Evolutionary conservation across 106 monocot genomes (phyloP), one percentile per base, ranked within the genome.

Genomic region (Agapanthus africanus): DNA sequence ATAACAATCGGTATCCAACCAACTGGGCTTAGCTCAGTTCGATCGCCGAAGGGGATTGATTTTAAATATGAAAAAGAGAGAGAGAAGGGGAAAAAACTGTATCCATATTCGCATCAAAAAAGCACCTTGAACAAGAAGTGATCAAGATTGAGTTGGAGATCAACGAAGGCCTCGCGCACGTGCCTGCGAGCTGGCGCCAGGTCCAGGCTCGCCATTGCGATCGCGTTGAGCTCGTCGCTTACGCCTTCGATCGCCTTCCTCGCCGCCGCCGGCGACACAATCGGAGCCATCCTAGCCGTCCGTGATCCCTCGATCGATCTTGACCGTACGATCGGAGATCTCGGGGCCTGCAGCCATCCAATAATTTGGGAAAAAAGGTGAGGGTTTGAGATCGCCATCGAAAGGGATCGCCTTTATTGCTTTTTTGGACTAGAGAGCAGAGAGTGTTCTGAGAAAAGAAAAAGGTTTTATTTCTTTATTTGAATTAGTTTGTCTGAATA

Each of bases 111-210:
- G n/a, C n/a, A n/a, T n/a, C n/a, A n/a, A n/a, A n/a, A n/a, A n/a
- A n/a, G n/a, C 22, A 94, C 95, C 90, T 88, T 97, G 80, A 97
- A 97, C 13, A 97, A 78, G 79, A 82, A 79, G 69, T 97, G 95
- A 70, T 97, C 88, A 38, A 97, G 88, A 59, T 70, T 73, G 34
- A 31, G 54, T 74, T 91, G 95, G 57, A 65, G 69, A 2, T 71
- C 79, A 36, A 69, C 32, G 76, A 91, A 97, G 54, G 91, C 82
- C 0, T 73, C 71, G 25, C 91, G 85, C 27, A 82, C 91, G 14
- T 78, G 71, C 47, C 95, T 71, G 26, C 95, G 74, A 8, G 70
- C 79, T 22, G 81, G 80, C 4, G 86, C 85, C 35, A 73, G 77
- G 72, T 91, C 95, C 34, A 97, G 35, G 74, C 63, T 78, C 79